Evolutionary conservation across 192 early-diverging fungal species (phyloP).

Genomic region (Backusella tuberculispora): DNA sequence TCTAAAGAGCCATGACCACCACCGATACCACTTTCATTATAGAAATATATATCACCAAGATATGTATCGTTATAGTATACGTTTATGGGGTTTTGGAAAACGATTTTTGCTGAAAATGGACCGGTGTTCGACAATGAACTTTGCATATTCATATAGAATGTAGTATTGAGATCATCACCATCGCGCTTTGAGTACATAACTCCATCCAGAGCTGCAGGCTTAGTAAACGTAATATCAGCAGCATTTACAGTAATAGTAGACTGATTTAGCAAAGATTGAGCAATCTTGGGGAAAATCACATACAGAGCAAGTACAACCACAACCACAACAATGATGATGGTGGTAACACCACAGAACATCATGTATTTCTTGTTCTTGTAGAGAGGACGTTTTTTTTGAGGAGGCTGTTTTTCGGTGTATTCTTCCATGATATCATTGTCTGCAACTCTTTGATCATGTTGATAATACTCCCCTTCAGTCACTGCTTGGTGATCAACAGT

Average conservation of each 20-base stretch:
- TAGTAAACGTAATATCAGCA: conserved; percentile 48
- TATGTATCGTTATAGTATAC: conserved; percentile 46
- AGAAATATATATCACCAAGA: conserved; percentile 45
- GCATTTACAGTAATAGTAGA: conserved; percentile 39
- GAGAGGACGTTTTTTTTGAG: conserved; percentile 43
- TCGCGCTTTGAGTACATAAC: conserved; percentile 1
- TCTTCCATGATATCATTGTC: conserved; percentile 34
- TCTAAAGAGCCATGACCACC: conserved; percentile 46
- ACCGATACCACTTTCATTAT: conserved; percentile 41
- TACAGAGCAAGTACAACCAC: conserved; percentile 52
- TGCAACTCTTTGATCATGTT: background rate
- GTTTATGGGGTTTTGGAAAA: conserved; percentile 48
- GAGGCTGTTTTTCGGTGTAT: conserved; percentile 44
- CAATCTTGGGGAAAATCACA: conserved; percentile 57
- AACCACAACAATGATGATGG: conserved; percentile 47
- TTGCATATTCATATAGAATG: conserved; percentile 44
- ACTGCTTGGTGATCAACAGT: background rate
- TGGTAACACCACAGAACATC: conserved; percentile 53
- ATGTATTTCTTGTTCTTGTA: conserved; percentile 55
- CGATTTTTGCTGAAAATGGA: conserved; percentile 52
- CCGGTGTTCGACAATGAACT: conserved; percentile 47
- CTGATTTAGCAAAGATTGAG: conserved; percentile 51
- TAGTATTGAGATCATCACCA: conserved; percentile 34
- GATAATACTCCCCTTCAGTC: background rate
- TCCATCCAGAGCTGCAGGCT: background rate